phyloP scores from a whole-genome alignment of 2,329 filamentous ascomycete species.

The Pseudocercospora fijiensis region DNA sequence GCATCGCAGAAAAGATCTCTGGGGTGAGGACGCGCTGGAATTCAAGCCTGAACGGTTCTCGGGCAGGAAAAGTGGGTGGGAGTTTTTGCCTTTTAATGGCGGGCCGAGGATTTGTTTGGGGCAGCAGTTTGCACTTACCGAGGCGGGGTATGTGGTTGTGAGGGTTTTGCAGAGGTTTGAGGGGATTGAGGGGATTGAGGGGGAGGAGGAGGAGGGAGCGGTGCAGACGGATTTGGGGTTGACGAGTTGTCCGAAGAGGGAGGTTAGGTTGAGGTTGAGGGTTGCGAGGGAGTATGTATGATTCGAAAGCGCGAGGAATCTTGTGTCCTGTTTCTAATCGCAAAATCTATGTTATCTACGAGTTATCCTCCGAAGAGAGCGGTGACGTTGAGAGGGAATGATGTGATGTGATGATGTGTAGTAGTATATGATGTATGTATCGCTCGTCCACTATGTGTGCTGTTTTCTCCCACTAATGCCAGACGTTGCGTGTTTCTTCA shows the following conservation, averaged over 20 bases:
- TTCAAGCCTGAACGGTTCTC: conserved; percentile 42
- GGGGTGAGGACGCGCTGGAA: conserved; percentile 42
- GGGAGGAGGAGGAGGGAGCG: conserved; percentile 23
- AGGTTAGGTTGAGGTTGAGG: conserved; percentile 31
- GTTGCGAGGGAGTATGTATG: conserved; percentile 22
- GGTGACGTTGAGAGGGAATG: too few relatives aligned
- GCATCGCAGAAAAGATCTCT: conserved; percentile 42
- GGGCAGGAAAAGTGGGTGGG: conserved; percentile 33
- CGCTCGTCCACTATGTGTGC: neutral
- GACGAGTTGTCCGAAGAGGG: conserved; percentile 33
- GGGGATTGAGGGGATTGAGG: conserved; percentile 29
- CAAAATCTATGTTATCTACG: too few relatives aligned
- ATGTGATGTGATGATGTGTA: too few relatives aligned
- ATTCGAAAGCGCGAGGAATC: too few relatives aligned
- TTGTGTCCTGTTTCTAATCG: too few relatives aligned
- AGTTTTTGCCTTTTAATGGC: conserved; percentile 39
- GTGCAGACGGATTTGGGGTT: conserved; percentile 31
- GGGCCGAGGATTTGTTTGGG: conserved; percentile 83
- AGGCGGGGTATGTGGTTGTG: conserved; percentile 36
- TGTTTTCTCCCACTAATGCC: too few relatives aligned
- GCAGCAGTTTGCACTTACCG: conserved; percentile 64
- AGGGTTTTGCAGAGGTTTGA: conserved; percentile 37
- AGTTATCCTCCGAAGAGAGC: too few relatives aligned
- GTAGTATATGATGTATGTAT: neutral
- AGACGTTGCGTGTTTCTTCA: neutral